Conservation (phyloP, 2,329 filamentous ascomycete species). For the Trichoderma asperellum region DNA sequence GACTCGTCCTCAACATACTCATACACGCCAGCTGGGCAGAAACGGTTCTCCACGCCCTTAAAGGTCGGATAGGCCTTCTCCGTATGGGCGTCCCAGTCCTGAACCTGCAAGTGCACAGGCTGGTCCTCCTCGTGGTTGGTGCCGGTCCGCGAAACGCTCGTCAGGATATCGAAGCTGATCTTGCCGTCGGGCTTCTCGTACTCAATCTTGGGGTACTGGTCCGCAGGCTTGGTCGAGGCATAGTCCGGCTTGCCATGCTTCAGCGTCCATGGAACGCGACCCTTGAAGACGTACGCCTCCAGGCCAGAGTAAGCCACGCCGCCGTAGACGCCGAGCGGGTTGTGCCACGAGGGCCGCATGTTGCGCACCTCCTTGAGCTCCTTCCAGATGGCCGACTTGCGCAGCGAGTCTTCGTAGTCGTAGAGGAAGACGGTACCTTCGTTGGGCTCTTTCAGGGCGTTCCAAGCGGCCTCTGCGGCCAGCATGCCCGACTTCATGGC, state of each 20-base stretch:
- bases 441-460: constrained; percentile 64
- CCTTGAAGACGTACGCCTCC: constrained; percentile 85
- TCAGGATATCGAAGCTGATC: constrained; percentile 94
- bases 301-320: constrained; percentile 91
- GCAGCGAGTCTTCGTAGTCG: constrained; percentile 88
- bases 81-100: constrained; percentile 92
- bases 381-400: constrained; percentile 87
- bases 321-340: constrained; percentile 82
- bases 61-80: constrained; percentile 81
- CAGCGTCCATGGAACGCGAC: constrained; percentile 87
- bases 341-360: constrained; percentile 95
- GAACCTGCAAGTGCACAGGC: constrained; percentile 91
- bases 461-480: constrained; percentile 87
- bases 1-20: constrained; percentile 93
- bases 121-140: constrained; percentile 99
- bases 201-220: constrained; percentile 83
- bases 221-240: constrained; percentile 77
- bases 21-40: constrained; percentile 96
- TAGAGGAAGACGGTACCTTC: constrained; percentile 84
- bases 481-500: constrained; percentile 98
- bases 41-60: constrained; percentile 92
- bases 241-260: constrained; percentile 81
- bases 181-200: constrained; percentile 97
- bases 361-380: constrained; percentile 95
- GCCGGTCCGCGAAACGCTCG: constrained; percentile 90